Base-by-base conservation (phyloP, 108 stramenopile genomes). In the Nitzschia inconspicua region DNA sequence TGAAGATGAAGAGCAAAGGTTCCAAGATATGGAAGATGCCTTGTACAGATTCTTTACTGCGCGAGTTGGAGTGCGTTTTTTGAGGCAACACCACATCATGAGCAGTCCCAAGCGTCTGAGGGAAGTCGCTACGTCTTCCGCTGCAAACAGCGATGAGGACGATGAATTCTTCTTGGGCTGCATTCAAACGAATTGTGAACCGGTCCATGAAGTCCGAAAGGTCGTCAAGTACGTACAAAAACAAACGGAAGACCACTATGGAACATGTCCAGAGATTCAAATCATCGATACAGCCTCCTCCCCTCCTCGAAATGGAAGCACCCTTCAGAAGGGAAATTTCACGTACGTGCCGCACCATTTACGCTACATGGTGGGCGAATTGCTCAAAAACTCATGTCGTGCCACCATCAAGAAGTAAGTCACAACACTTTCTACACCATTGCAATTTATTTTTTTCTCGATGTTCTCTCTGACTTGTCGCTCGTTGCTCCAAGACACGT, bases 341-440 rank as follows among this genome's bases (percentile, higher is more conserved):
- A 93, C 95, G 0, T 97, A 96, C 67, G 91, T 98, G 22, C 90
- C 95, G 1, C 84, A 86, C 60, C 98, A 99, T 68, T 75, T 99
- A 59, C 88, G 93, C 67, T 96, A 98, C 70, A 97, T 97, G 75
- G 60, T 98, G 49, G 75, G 90, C 10, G 98, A 99, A 73, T 61
- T 99, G 55, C 60, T 98, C n/a, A 98, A 97, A 64, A 99, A 99
- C 68, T 83, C 86, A 34, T 95, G 94, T 77, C 86, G 95, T 36
- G 97, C 97, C 0, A 87, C 93, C 6, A 70, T 89, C n/a, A 63
- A 60, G 30, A 75, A 48, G 84, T 71, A 47, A 77, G 82, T 70
- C 34, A 37, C 37, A 2, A 56, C 32, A 31, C 34, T 46, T 29
- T 7, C 37, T 44, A 10, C 8, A 42, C 22, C 23, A 46, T 51